Percentiles rank a stretch among this genome's conserved stretches.
Conservation (phyloP, 169 alveolate genomes). For the Babesia ovata region DNA sequence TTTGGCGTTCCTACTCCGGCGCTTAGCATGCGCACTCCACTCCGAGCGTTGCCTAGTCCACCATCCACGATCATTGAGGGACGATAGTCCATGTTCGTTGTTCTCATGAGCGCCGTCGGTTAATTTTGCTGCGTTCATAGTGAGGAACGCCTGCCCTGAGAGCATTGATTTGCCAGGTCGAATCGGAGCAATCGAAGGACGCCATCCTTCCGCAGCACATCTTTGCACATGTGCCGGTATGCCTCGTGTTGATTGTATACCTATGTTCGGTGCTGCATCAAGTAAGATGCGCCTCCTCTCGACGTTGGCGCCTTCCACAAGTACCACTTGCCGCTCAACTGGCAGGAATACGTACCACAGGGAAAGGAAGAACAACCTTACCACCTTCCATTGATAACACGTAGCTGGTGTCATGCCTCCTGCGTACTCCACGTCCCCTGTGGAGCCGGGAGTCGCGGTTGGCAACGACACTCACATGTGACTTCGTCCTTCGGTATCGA, state of each 20-base stretch:
- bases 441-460: background rate
- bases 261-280: background rate
- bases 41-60: no score
- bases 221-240: no score
- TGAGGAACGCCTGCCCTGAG: constrained; percentile 1
- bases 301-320: background rate
- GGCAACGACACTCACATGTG: background rate
- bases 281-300: background rate
- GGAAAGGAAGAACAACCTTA: no score
- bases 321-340: no score
- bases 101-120: no score
- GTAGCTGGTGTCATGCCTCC: no score
- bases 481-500: background rate
- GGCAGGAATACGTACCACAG: no score
- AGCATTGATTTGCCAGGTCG: background rate
- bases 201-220: background rate
- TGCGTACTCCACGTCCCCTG: background rate
- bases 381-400: no score
- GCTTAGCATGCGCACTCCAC: background rate
- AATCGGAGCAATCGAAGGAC: background rate
- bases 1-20: background rate
- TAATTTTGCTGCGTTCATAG: background rate
- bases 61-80: background rate
- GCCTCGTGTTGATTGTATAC: no score
- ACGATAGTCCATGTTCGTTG: background rate